These are phyloP conservation scores for Cylindrodendrum hubeiense DNA, from an alignment of 2,329 filamentous ascomycete species.

Conservation along the genomic window DNA sequence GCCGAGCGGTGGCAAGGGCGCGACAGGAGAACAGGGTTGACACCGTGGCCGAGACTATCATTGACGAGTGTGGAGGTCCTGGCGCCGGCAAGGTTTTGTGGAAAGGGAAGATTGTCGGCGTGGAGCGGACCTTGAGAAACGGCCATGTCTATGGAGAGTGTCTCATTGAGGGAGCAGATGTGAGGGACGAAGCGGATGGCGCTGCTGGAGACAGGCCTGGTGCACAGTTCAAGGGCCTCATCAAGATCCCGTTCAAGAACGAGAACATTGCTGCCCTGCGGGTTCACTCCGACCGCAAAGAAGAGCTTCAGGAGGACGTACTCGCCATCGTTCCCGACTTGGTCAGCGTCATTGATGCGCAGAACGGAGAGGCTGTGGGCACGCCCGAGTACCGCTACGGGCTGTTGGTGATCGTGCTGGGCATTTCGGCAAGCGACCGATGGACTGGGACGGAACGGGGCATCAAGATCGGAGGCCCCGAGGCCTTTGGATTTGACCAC, in stretches of 20 bases:
- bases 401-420: slow-evolving; percentile 62
- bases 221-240: slow-evolving; percentile 55
- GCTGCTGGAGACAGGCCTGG: background rate
- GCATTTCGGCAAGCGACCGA: slow-evolving; percentile 58
- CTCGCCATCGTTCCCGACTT: slow-evolving; percentile 69
- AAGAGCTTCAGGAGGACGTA: slow-evolving; percentile 57
- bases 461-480: slow-evolving; percentile 62
- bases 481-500: slow-evolving; percentile 61
- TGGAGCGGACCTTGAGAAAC: slow-evolving; percentile 67
- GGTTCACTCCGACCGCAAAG: slow-evolving; percentile 45
- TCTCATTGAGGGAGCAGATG: slow-evolving; percentile 63
- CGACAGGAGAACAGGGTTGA: slow-evolving; percentile 62
- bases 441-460: slow-evolving; percentile 61
- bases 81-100: slow-evolving; percentile 69
- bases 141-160: slow-evolving; percentile 72
- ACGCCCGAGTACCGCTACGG: slow-evolving; percentile 69
- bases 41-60: slow-evolving; percentile 68
- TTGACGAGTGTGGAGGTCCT: slow-evolving; percentile 68
- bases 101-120: slow-evolving; percentile 73
- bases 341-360: slow-evolving; percentile 66
- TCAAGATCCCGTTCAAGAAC: slow-evolving; percentile 80
- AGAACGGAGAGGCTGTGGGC: slow-evolving; percentile 68
- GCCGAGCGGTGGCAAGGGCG: slow-evolving; percentile 67
- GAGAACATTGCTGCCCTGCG: slow-evolving; percentile 75
- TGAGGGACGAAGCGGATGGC: slow-evolving; percentile 46